Conservation (phyloP, 176 grass and related monocot species). For the Melocanna baccifera region DNA sequence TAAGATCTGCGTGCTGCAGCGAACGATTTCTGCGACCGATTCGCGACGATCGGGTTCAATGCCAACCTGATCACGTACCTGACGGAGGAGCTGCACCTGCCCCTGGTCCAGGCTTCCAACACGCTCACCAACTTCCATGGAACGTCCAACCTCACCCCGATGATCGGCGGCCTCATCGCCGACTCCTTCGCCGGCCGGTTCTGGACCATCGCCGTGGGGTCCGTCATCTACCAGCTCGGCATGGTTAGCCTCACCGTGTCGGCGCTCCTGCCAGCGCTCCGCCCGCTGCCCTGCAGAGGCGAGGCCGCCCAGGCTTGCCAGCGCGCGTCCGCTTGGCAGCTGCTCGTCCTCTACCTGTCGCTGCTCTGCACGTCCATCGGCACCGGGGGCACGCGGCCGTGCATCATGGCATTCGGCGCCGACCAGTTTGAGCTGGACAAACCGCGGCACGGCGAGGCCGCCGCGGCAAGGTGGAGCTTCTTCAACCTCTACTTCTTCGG, state of each 20-base stretch:
- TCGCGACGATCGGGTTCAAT: conserved; percentile 47
- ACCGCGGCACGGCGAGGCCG: background rate
- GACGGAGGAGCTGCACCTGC: conserved; percentile 53
- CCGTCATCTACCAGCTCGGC: conserved; percentile 58
- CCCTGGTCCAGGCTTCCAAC: conserved; percentile 59
- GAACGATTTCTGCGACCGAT: conserved; percentile 52
- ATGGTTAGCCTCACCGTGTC: conserved; percentile 63
- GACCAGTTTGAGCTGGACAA: conserved; percentile 49
- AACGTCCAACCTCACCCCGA: conserved; percentile 58
- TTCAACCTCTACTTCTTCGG: conserved; percentile 74
- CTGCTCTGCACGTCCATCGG: conserved; percentile 59
- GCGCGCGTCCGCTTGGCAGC: conserved; percentile 28
- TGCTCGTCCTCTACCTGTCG: conserved; percentile 44
- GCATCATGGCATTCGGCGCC: conserved; percentile 64
- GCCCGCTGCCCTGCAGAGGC: conserved; percentile 22
- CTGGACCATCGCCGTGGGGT: conserved; percentile 51
- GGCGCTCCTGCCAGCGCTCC: conserved; percentile 34
- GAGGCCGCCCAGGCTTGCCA: conserved; percentile 16
- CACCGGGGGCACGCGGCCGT: conserved; percentile 58
- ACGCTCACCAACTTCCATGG: conserved; percentile 55
- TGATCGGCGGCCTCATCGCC: conserved; percentile 62
- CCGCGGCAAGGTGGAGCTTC: conserved; percentile 39
- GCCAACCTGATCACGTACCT: conserved; percentile 71
- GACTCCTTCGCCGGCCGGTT: conserved; percentile 76
- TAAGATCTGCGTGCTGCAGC: conserved; percentile 19